These are phyloP conservation scores for Ceratorhiza oryzae-sativae DNA, from an alignment of 1,284 basidiomycete species.

Conservation along the genomic window DNA sequence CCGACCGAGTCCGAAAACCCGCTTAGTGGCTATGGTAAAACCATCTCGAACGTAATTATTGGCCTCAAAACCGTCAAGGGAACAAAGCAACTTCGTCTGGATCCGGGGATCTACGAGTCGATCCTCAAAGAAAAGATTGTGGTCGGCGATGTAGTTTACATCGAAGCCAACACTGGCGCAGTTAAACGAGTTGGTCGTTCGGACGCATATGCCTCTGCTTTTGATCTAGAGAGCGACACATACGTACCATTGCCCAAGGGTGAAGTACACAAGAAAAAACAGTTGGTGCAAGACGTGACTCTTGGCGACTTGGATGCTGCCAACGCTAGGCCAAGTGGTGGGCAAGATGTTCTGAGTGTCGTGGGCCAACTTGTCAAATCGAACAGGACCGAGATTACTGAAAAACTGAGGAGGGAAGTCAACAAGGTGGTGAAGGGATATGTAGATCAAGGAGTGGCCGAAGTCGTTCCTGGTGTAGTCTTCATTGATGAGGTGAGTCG, in stretches of 20 bases:
- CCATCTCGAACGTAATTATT: slow-evolving; percentile 95
- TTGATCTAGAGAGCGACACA: slow-evolving; percentile 97
- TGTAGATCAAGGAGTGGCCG: slow-evolving; percentile 97
- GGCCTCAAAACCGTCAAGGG: slow-evolving; percentile 98
- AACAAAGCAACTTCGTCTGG: slow-evolving; percentile 95
- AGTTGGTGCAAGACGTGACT: slow-evolving; percentile 97
- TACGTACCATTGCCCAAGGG: slow-evolving; percentile 98
- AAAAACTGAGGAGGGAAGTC: slow-evolving; percentile 93
- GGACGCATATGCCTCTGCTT: slow-evolving; percentile 98
- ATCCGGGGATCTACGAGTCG: slow-evolving; percentile 96
- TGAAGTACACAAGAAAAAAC: slow-evolving; percentile 97
- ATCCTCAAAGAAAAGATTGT: slow-evolving; percentile 98
- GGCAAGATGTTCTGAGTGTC: slow-evolving; percentile 99
- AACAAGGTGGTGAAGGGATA: slow-evolving; percentile 99
- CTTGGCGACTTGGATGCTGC: slow-evolving; percentile 96
- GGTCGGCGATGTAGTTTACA: slow-evolving; percentile 96
- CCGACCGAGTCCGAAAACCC: slow-evolving; percentile 96
- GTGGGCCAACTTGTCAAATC: slow-evolving; percentile 97
- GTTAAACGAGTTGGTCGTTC: slow-evolving; percentile 98
- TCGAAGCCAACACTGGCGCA: slow-evolving; percentile 93
- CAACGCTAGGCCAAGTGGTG: slow-evolving; percentile 91
- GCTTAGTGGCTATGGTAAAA: slow-evolving; percentile 96
- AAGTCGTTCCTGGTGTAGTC: slow-evolving; percentile 95
- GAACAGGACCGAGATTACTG: slow-evolving; percentile 94
- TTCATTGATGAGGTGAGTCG: slow-evolving; percentile 94